A percentile compares a stretch with the other conserved stretches of the same genome.
These are phyloP conservation scores for Lentinus tigrinus DNA, from an alignment of 768 basidiomycete species.

Conservation along the genomic window DNA sequence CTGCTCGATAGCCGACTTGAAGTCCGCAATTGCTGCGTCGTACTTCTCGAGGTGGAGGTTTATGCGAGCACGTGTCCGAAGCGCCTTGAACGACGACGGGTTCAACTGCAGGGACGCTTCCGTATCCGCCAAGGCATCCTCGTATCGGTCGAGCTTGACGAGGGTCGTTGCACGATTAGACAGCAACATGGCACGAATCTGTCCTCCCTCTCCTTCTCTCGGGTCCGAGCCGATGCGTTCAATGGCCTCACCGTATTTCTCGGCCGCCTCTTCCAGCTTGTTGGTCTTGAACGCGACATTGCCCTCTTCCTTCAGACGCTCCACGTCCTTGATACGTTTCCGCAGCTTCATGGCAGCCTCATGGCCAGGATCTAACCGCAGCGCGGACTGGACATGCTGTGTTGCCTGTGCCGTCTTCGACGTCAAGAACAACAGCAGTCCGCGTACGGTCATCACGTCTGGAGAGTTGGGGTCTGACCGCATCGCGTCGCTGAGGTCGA, in stretches of 20 bases:
- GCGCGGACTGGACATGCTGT: constrained; percentile 67
- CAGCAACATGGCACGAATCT: constrained; percentile 75
- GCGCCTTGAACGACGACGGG: constrained; percentile 76
- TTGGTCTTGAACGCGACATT: constrained; percentile 71
- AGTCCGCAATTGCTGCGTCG: constrained; percentile 71
- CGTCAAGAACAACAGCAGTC: constrained; percentile 72
- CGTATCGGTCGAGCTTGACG: constrained; percentile 66
- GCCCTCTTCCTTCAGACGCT: constrained; percentile 82
- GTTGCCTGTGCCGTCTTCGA: constrained; percentile 70
- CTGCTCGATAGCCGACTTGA: constrained; percentile 76
- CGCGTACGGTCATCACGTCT: constrained; percentile 76
- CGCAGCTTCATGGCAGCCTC: constrained; percentile 67
- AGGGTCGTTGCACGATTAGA: constrained; percentile 84
- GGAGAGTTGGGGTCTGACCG: constrained; percentile 72
- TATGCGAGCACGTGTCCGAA: constrained; percentile 83
- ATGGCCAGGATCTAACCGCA: constrained; percentile 78
- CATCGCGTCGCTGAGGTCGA: constrained; percentile 63
- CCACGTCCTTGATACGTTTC: constrained; percentile 80
- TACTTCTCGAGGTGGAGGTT: constrained; percentile 72
- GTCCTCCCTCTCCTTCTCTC: constrained; percentile 77
- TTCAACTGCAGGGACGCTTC: constrained; percentile 62
- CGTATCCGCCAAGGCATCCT: constrained; percentile 72
- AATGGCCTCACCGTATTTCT: constrained; percentile 69
- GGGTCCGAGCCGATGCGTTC: constrained; percentile 68
- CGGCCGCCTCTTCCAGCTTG: constrained; percentile 58